Base-by-base conservation (phyloP, 2,329 filamentous ascomycete species). In the Neopestalotiopsis sp. region DNA sequence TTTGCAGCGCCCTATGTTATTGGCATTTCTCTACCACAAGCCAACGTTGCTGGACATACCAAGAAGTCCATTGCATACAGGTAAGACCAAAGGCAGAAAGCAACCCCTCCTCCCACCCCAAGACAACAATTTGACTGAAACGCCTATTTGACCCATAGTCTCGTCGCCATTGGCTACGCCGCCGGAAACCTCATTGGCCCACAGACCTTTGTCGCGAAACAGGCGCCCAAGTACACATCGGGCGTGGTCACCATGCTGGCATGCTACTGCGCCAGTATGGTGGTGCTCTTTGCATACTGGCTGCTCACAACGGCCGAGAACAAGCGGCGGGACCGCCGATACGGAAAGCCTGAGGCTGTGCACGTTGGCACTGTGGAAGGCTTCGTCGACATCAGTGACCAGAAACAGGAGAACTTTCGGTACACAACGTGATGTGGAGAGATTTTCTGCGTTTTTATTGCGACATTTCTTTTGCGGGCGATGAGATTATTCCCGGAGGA, bases 111-210 rank as follows among this genome's bases (percentile, higher is more conserved):
- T 2, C 32, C 20, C 4, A 45, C 28, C 14, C 7, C 56, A 12
- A 30, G 24, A 58, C 20, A 20, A 4, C n/a, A 24, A 30, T 6
- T 30, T 6, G 13, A n/a, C 4, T 28, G 3, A 17, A 13, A 9
- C 4, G 20, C 56, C 13, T 6, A 30, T 20, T 59, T 6, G 1
- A 4, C 38, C 32, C 12, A 13, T 30, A 67, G 79, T 30, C 77
- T 81, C 30, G 74, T 82, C 3, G 79, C 79, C 49, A 79, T 83
- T 45, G 81, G 79, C 4, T 83, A 80, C 68, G 79, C 78, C 3
- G 76, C 81, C 1, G 80, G 80, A 4, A 83, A 83, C 68, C 71
- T 83, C 1, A 82, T 83, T 64, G 82, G 81, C 0, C 81, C 81
- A 1, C 81, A 82, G 71, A 82, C 80, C 0, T 83, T 83, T 69